These are phyloP conservation scores for Castanea mollissima DNA, from an alignment of 306 rosid species.

Conservation along the genomic window DNA sequence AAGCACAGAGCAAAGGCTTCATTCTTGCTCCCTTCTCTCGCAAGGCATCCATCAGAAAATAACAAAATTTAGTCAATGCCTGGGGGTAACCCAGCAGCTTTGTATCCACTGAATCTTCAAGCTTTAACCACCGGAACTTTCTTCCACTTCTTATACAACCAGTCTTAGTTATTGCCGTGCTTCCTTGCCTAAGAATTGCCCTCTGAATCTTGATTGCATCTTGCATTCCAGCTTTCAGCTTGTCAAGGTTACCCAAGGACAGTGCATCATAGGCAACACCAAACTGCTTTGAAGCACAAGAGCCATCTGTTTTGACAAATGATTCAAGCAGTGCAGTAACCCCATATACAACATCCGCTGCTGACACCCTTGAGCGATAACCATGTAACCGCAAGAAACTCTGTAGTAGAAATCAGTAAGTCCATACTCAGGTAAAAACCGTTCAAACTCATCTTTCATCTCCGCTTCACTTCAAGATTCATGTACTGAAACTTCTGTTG, in stretches of 20 bases:
- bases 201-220: constrained; percentile 83
- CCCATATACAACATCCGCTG: constrained; percentile 98
- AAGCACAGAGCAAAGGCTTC: constrained; percentile 96
- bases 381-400: constrained; percentile 76
- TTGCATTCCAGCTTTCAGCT: constrained; percentile 83
- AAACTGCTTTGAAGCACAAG: constrained; percentile 81
- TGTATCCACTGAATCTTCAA: constrained; percentile 72
- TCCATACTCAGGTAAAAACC: constrained; percentile 80
- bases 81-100: constrained; percentile 83
- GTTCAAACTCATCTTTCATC: constrained; percentile 80
- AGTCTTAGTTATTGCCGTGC: constrained; percentile 69
- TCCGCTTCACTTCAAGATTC: constrained; percentile 83
- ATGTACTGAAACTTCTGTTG: constrained; percentile 91
- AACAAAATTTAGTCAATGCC: constrained; percentile 87
- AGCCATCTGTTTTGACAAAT: constrained; percentile 65
- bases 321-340: constrained; percentile 94
- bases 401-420: constrained; percentile 78
- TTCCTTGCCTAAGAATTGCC: constrained; percentile 89
- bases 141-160: constrained; percentile 90
- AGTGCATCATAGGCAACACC: constrained; percentile 85
- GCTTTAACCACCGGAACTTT: constrained; percentile 88
- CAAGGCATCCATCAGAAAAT: constrained; percentile 94
- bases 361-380: constrained; percentile 82
- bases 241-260: constrained; percentile 70
- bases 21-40: constrained; percentile 89